These are phyloP conservation scores for Venturia aucupariae DNA, from an alignment of 2,329 filamentous ascomycete genomes.

Conservation along the genomic window DNA sequence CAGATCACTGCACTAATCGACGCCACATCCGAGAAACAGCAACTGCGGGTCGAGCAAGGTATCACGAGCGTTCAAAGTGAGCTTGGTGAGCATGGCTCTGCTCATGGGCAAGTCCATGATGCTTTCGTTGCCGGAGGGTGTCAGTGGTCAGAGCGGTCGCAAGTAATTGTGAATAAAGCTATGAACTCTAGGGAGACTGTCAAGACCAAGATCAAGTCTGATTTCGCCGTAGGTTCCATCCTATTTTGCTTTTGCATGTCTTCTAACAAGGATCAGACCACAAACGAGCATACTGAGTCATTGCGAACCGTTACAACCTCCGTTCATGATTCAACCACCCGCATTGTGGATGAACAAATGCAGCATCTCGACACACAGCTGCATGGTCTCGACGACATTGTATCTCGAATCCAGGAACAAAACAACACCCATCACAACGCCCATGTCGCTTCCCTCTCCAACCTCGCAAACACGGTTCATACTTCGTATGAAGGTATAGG, in stretches of 20 bases:
- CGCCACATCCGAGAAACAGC: slow-evolving; percentile 63
- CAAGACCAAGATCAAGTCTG: slow-evolving; percentile 73
- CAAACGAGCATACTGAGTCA: slow-evolving; percentile 70
- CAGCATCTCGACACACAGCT: slow-evolving; percentile 81
- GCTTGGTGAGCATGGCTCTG: slow-evolving; percentile 54
- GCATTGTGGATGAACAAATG: slow-evolving; percentile 84
- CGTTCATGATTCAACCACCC: slow-evolving; percentile 82
- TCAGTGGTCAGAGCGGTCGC: slow-evolving; percentile 61
- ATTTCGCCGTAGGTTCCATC: slow-evolving; percentile 60
- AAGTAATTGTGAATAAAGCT: slow-evolving; percentile 60
- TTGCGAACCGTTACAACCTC: slow-evolving; percentile 78
- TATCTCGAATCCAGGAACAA: slow-evolving; percentile 68
- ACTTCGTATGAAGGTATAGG: slow-evolving; percentile 64
- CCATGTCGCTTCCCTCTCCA: slow-evolving; percentile 57
- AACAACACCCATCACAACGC: slow-evolving; percentile 69
- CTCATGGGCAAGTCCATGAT: slow-evolving; percentile 55
- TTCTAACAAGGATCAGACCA: slow-evolving; percentile 41
- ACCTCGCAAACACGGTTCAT: slow-evolving; percentile 59
- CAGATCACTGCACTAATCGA: slow-evolving; percentile 74
- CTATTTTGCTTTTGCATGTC: not conserved
- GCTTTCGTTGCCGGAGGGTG: slow-evolving; percentile 65
- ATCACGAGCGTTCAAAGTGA: slow-evolving; percentile 55
- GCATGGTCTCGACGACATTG: slow-evolving; percentile 81
- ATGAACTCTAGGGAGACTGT: slow-evolving; percentile 65
- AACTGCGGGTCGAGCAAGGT: slow-evolving; percentile 57